Evolutionary conservation across 768 basidiomycete species (phyloP), one percentile per base, ranked within the genome.

Genomic region (Auriscalpium vulgare): DNA sequence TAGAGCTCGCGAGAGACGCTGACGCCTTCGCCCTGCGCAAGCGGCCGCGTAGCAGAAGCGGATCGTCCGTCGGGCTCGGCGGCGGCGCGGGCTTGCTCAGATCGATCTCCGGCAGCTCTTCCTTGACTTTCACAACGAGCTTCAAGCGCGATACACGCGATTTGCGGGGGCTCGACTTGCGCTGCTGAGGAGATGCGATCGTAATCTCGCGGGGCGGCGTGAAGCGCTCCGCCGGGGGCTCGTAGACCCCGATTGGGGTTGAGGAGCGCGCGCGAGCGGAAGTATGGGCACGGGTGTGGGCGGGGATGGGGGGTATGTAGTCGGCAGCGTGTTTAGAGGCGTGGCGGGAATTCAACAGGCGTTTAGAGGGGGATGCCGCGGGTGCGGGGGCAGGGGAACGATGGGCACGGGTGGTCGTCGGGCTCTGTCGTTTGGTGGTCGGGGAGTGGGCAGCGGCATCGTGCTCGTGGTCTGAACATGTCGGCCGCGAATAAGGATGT

Each of bases 11-110:
- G 0, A 65, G 58, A 63, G 67, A 10, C 64, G 69, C 43, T 37
- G 65, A 57, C 16, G 67, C 10, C 64, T 69, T 44, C 51, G 65
- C 58, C 10, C 50, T 49, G 37, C 50, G 53, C n/a, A 72, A 63
- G 10, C 73, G 72, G 3, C 76, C 81, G 47, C 75, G 77, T 34
- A 91, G 73, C 2, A 91, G 71, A 0, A 91, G 67, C 0, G 88
- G 88, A 62, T 91, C 88, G 38, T 91, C 88, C 1, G 80, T 80
- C 3, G 88, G 88, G 53, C 85, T 87, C 0, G 86, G 74, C 1
- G 88, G 89, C 8, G 85, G 82, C 62, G 82, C 75, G 4, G 83
- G 83, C 13, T 65, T 73, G 49, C 66, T 75, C 34, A 86, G 68
- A 62, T 87, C 80, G 59, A 88, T 72, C 16, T 80, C 79, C 0